These are phyloP conservation scores for Fusarium floridanum DNA, from an alignment of 2,329 filamentous ascomycete genomes.

Conservation along the genomic window DNA sequence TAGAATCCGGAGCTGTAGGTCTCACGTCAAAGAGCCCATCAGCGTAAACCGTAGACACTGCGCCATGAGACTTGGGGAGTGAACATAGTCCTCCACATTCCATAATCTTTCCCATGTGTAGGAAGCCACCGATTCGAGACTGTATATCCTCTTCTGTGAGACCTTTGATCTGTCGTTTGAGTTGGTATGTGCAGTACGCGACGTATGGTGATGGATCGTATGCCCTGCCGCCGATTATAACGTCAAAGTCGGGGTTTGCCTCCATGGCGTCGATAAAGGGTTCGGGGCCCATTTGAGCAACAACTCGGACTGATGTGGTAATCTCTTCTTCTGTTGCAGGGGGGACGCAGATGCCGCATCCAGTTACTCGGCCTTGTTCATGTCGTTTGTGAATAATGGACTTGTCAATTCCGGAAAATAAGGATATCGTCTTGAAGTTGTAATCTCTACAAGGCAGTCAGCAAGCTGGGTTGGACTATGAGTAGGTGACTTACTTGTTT, in stretches of 20 bases:
- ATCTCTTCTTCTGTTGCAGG: conserved; percentile 54
- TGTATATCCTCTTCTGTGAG: not conserved
- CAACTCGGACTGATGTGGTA: conserved; percentile 52
- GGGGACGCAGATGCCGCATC: conserved; percentile 59
- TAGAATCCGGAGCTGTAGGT: conserved; percentile 54
- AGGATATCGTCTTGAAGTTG: conserved; percentile 51
- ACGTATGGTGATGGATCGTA: conserved; percentile 58
- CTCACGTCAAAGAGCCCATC: conserved; percentile 61
- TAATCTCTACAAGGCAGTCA: conserved; percentile 22
- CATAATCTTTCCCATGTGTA: conserved; percentile 68
- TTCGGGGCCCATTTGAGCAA: conserved; percentile 62
- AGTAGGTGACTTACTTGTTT: conserved; percentile 3
- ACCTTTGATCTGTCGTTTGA: conserved; percentile 11
- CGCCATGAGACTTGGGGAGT: conserved; percentile 59
- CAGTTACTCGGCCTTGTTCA: conserved; percentile 46
- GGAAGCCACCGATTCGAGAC: conserved; percentile 51
- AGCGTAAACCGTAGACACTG: conserved; percentile 55
- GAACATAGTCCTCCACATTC: conserved; percentile 65
- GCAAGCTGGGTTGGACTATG: fast-evolving
- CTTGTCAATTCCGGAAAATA: conserved; percentile 57
- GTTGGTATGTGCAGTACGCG: conserved; percentile 46
- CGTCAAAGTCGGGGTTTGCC: conserved; percentile 56
- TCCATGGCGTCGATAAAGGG: conserved; percentile 59
- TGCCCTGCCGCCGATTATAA: conserved; percentile 62
- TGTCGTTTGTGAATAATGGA: conserved; percentile 39